Base-by-base conservation (phyloP, 495 filamentous ascomycete genomes). In the Penicillium manginii region DNA sequence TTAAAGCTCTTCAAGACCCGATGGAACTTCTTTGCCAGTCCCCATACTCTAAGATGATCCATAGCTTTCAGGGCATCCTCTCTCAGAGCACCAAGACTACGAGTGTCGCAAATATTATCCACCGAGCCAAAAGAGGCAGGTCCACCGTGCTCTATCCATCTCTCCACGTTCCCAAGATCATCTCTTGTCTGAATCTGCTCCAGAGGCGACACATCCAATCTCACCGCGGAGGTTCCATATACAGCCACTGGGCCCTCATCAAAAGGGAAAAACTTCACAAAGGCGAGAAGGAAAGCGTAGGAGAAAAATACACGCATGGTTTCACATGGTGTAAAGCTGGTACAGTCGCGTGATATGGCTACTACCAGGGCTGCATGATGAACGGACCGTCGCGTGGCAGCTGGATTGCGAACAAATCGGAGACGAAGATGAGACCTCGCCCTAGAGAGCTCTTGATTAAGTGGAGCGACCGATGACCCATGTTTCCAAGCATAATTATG, bases 21-120 rank as follows among this genome's bases (percentile, higher is more conserved):
- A 23, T 46, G 17, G 14, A 46, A 46, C 21, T 46, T 46, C 43
- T 17, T 46, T n/a, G 43, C 43, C 10, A 46, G 43, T 2, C 43
- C 43, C 43, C 43, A 46, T 46, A 46, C 43, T 17, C 43, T 46
- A 11, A 46, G 21, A 23, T 46, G 17, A 19, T 46, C 43, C 43
- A 46, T 46, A 46, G 17, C 43, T 5, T 6, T 23, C 1, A 46
- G 43, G 9, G 43, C 43, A 23, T 19, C 43, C 14, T 46, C 15
- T 17, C 17, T 46, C 5, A 46, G 15, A 23, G 6, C 14, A 11
- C 17, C 21, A 23, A 46, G 17, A 46, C 21, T 46, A 23, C 14
- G 3, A 6, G 11, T 11, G 21, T 46, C 21, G 14, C 43, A 46
- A 19, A 46, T 46, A 23, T 46, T 23, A 46, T 46, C 43, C 17